Evolutionary conservation across 129 eudicot species (phyloP), one percentile per base, ranked within the genome.

Genomic region (Lactuca saligna): DNA sequence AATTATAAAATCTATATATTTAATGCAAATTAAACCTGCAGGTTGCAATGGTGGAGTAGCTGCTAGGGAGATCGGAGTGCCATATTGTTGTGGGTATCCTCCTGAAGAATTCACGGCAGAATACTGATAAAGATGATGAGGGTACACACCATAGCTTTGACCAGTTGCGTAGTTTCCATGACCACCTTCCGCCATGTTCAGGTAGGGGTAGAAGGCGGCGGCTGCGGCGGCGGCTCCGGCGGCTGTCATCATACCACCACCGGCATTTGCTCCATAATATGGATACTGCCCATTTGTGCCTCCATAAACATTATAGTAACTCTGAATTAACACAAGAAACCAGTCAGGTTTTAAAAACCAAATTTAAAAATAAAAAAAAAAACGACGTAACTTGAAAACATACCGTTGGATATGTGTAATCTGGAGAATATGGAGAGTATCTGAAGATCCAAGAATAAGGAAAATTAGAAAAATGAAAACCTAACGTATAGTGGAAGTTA

Each of bases 391-490:
- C 11, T 0, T 54, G 51, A 57, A 57, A 53, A 82, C 95, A 68
- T 80, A 91, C 98, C 85, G 95, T 82, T 8, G 98, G 96, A 49
- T 91, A 91, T 8, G 89, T 74, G 77, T 88, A 91, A 54, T 91
- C 98, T 0, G 96, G 84, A 29, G 96, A 86, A 85, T 88, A 88
- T 2, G 98, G 87, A 4, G 96, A 84, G 83, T 84, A 91, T 84
- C 98, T 91, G 91, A 41, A 77, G 32, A 78, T 51, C 14, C 34
- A 50, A 38, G 65, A 14, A 42, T 14, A 3, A 3, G 44, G 15
- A 54, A 4, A 53, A 69, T 41, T 73, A 55, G 57, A 34, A 64
- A 63, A 70, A 37, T n/a, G 6, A n/a, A 54, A 62, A 66, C 59
- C 4, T 62, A 58, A 46, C 83, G 70, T 82, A 77, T 10, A 32